Conservation (phyloP, 78 protist genomes). For the Chrysochromulina parva region DNA sequence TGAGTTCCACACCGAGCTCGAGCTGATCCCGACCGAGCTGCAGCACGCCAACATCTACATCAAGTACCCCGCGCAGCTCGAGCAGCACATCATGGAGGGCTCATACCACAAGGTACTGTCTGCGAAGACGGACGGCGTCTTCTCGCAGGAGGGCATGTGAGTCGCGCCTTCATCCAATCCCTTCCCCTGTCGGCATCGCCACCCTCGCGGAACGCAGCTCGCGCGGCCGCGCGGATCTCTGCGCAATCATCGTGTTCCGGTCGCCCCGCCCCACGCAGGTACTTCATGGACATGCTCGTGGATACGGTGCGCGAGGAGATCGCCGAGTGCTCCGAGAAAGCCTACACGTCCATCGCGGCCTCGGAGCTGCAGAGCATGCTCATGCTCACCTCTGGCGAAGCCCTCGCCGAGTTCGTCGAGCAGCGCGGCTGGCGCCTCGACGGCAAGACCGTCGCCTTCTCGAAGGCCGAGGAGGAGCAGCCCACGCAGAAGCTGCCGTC, state of each 20-base stretch:
- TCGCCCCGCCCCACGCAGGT: not conserved
- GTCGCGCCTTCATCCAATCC: too few relatives aligned
- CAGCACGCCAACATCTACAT: not conserved
- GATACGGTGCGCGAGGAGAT: constrained; percentile 45
- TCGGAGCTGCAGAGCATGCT: constrained; percentile 14
- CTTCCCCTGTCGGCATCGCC: too few relatives aligned
- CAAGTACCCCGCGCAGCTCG: constrained; percentile 43
- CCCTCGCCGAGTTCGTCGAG: not conserved
- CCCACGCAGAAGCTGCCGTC: not conserved
- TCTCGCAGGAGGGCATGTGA: not conserved
- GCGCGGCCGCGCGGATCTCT: too few relatives aligned
- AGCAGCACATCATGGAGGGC: constrained; percentile 77
- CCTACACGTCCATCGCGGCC: not conserved
- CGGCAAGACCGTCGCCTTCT: not conserved
- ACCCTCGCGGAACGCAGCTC: too few relatives aligned
- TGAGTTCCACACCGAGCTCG: constrained; percentile 73
- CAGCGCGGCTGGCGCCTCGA: not conserved
- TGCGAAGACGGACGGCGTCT: not conserved
- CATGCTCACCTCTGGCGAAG: not conserved
- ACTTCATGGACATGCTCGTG: constrained; percentile 34
- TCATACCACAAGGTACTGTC: constrained; percentile 34
- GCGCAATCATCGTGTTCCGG: too few relatives aligned
- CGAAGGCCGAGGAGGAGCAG: not conserved
- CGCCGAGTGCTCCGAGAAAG: constrained; percentile 32
- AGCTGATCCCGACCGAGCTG: constrained; percentile 23